Base-by-base conservation (phyloP, 768 basidiomycete genomes). In the Lactifluus pinguis region DNA sequence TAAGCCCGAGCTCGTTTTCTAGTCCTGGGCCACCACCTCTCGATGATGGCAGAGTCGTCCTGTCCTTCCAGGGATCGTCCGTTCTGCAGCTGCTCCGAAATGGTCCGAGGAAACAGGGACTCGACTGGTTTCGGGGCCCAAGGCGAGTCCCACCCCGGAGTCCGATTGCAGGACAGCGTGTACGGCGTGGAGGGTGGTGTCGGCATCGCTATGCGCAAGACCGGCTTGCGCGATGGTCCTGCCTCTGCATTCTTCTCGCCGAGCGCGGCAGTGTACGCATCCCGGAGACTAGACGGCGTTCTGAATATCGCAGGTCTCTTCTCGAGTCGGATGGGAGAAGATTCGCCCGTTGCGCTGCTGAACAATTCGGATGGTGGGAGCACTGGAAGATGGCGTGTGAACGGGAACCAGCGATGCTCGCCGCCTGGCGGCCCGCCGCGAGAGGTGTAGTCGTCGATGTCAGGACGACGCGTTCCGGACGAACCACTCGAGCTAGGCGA, bases 131-230 rank as follows among this genome's bases (percentile, higher is more conserved):
- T 73, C 66, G 82, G 75, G n/a, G 80, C 76, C 83, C 85, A 86
- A 1, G 85, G 85, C 14, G 80, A 77, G 59, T 87, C 83, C 83
- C 85, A 85, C 5, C 85, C 84, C 2, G 85, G 81, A 3, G 82
- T 84, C 57, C 71, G 71, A 55, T 74, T 79, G 55, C 85, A 83
- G 8, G 83, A 69, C n/a, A 80, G 66, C 14, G 84, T 83, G 61
- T 79, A 80, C 3, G 79, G 73, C 6, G 67, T 59, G 10, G 68
- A 64, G 14, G 72, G 68, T 29, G 65, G 61, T 10, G 72, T 69
- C 4, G 77, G 76, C 44, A 76, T 65, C 34, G 74, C 69, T 21
- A 70, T 45, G 65, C 72, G 66, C 58, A 72, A 52, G 41, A 65
- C 55, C 59, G 57, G 49, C 36, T 66, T 5, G 41, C 62, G 66